Base-by-base conservation (phyloP, 164 flowering plant species). In the Annona squamosa region DNA sequence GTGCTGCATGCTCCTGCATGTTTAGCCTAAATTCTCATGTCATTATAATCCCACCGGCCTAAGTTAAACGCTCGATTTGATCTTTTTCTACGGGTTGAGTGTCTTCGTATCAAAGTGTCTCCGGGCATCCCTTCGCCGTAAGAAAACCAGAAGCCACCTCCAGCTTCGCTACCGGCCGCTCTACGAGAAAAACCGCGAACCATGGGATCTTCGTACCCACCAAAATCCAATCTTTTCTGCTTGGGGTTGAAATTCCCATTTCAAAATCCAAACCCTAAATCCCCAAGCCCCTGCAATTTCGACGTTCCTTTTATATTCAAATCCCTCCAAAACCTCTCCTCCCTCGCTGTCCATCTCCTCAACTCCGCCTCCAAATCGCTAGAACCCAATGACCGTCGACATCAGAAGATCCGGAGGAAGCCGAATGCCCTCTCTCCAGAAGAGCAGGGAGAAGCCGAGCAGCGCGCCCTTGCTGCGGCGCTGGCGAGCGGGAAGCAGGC, bases 401-500 rank as follows among this genome's bases (percentile, higher is more conserved):
- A 18, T 44, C 46, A 48, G 48, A 47, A 16, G 59, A 48, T 46
- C 19, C 9, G 69, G 7, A 73, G 73, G 67, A 44, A 76, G 18
- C 74, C 73, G 62, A 80, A 74, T 80, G 65, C 16, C 0, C 77
- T 84, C 80, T 83, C 80, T 76, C 81, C 88, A 0, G 89, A 80
- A 46, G 97, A 89, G 71, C 98, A 91, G 80, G 98, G 89, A 16
- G 98, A 93, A 75, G 88, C 91, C 3, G 99, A 96, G 83, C 97
- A 87, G 9, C 80, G 92, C 65, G 99, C 98, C 0, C 78, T 96
- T 12, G 99, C 98, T 1, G 73, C 78, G 4, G 99, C 99, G 0
- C 76, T 96, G 70, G 89, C 92, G 1, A 88, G 87, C 64, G 85
- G 87, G 69, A 96, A 92, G 69, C 97, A 86, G 67, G 98, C 97